phyloP scores from a whole-genome alignment of 306 rosid genomes.

The Luffa acutangula region DNA sequence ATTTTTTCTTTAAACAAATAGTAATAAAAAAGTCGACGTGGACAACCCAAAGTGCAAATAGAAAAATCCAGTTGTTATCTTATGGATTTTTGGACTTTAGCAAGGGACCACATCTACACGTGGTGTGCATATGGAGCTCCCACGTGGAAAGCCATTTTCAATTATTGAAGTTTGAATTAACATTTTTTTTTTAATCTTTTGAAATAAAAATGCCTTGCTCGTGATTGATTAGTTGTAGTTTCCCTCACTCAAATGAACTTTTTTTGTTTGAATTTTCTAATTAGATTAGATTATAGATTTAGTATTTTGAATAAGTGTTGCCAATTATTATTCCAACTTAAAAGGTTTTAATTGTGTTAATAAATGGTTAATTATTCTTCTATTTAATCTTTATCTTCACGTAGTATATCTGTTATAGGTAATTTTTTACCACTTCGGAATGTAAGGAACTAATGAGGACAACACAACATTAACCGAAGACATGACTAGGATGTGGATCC shows the following conservation, averaged over 20 bases:
- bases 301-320: no score
- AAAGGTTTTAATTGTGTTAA: no score
- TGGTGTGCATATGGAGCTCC: neutral
- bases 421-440: no score
- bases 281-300: no score
- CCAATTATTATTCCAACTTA: no score
- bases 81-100: neutral
- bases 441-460: no score
- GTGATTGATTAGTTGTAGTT: neutral
- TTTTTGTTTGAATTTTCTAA: neutral
- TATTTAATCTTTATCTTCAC: no score
- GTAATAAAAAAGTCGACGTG: neutral
- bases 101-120: neutral
- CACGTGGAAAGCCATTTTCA: neutral
- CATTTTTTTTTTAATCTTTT: neutral
- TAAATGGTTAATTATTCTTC: no score
- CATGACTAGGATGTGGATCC: no score
- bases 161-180: neutral
- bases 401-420: no score
- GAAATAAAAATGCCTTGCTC: neutral
- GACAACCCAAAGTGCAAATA: neutral
- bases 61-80: conserved; percentile 1
- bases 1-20: neutral
- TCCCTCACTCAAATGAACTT: neutral
- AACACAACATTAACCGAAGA: no score